phyloP scores from a whole-genome alignment of 1,139 yeast species.

The Zygoascus meyerae region DNA sequence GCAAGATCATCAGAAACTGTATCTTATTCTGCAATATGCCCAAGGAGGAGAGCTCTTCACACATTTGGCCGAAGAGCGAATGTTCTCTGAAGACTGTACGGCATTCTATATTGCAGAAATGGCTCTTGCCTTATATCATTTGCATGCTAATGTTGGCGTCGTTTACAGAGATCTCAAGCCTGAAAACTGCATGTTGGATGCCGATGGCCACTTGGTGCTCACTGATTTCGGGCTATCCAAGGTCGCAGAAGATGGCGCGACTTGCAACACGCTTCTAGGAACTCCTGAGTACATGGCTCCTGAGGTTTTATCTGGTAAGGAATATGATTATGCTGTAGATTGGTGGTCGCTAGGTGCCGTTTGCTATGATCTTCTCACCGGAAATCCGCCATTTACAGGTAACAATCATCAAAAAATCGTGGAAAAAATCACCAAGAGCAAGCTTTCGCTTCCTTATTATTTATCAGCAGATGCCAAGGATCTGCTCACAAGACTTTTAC shows the following conservation, averaged over 20 bases:
- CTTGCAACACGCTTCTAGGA: slow-evolving; percentile 75
- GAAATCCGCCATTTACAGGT: slow-evolving; percentile 93
- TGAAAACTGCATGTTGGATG: slow-evolving; percentile 81
- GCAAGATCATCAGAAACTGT: slow-evolving; percentile 77
- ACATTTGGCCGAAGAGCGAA: slow-evolving; percentile 77
- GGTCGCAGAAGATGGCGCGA: slow-evolving; percentile 48
- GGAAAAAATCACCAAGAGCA: slow-evolving; percentile 71
- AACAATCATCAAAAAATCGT: slow-evolving; percentile 74
- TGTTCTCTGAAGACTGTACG: slow-evolving; percentile 73
- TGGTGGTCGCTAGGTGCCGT: slow-evolving; percentile 98
- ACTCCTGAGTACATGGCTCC: slow-evolving; percentile 98
- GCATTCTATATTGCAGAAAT: slow-evolving; percentile 84
- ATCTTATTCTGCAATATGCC: slow-evolving; percentile 74
- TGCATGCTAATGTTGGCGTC: slow-evolving; percentile 75
- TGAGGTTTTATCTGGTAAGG: slow-evolving; percentile 76
- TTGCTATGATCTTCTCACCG: slow-evolving; percentile 78
- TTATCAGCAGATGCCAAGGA: slow-evolving; percentile 83
- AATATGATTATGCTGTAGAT: slow-evolving; percentile 84
- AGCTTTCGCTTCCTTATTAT: slow-evolving; percentile 71
- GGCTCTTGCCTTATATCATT: slow-evolving; percentile 71
- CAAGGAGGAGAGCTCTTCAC: slow-evolving; percentile 93
- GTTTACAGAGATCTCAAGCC: slow-evolving; percentile 92
- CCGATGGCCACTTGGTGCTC: slow-evolving; percentile 71
- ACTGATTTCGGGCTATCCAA: slow-evolving; percentile 93
- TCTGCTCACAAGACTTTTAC: slow-evolving; percentile 61